These are phyloP conservation scores for Strobilomyces echinocephalus DNA, from an alignment of 768 basidiomycete genomes.

Conservation along the genomic window DNA sequence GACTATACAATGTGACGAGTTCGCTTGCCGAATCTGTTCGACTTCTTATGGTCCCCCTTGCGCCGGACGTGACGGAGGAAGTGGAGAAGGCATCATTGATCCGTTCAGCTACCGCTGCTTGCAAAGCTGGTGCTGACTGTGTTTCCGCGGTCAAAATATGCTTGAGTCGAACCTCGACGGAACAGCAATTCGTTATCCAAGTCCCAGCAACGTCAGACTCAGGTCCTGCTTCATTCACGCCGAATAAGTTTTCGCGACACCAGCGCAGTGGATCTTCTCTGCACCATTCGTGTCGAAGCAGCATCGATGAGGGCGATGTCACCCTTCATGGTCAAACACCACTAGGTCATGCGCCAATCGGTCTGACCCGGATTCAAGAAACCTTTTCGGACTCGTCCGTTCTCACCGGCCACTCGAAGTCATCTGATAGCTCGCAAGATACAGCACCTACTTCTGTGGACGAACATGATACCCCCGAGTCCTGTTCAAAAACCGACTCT, in stretches of 20 bases:
- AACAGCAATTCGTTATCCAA: slow-evolving; percentile 62
- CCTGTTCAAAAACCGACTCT: slow-evolving; percentile 27
- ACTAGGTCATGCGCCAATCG: slow-evolving; percentile 19
- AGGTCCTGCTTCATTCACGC: slow-evolving; percentile 40
- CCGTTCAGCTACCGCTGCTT: slow-evolving; percentile 80
- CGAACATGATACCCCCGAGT: slow-evolving; percentile 33
- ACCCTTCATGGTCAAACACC: slow-evolving; percentile 50
- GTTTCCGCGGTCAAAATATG: slow-evolving; percentile 82
- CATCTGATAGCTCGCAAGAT: slow-evolving; percentile 43
- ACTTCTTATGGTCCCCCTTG: slow-evolving; percentile 54
- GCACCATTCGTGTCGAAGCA: slow-evolving; percentile 34
- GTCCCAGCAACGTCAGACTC: slow-evolving; percentile 49
- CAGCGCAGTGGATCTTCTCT: slow-evolving; percentile 36
- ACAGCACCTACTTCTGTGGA: slow-evolving; percentile 49
- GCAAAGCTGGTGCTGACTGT: slow-evolving; percentile 87
- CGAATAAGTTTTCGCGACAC: slow-evolving; percentile 43
- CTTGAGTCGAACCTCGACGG: slow-evolving; percentile 57
- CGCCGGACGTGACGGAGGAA: slow-evolving; percentile 60
- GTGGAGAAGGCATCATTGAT: slow-evolving; percentile 74
- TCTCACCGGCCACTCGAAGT: slow-evolving; percentile 39
- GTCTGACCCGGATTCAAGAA: slow-evolving; percentile 30
- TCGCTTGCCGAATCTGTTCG: slow-evolving; percentile 86
- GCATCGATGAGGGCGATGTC: slow-evolving; percentile 55
- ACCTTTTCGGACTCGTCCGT: slow-evolving; percentile 50
- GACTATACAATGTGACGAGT: slow-evolving; percentile 79